Base-by-base conservation (phyloP, 1,139 yeast genomes). In the Kluyveromyces sp. region DNA sequence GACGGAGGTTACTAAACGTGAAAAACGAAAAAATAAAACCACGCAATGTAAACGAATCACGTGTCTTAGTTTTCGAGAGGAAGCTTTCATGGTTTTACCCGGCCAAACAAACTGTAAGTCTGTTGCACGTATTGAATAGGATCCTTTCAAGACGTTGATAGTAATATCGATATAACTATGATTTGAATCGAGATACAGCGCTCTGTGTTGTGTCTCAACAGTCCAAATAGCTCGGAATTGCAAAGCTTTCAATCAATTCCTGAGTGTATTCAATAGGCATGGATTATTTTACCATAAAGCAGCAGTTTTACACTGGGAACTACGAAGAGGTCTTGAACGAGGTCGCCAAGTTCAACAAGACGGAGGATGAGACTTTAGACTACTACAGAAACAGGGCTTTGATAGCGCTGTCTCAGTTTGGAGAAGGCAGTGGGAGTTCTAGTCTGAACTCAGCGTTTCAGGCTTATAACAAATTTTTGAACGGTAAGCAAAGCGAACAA, bases 201-300 rank as follows among this genome's bases (percentile, higher is more conserved):
- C n/a, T n/a, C n/a, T n/a, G n/a, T n/a, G n/a, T n/a, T n/a, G n/a
- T n/a, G n/a, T n/a, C n/a, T n/a, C n/a, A n/a, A n/a, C n/a, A n/a
- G n/a, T n/a, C n/a, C n/a, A n/a, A n/a, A n/a, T n/a, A n/a, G n/a
- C n/a, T n/a, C n/a, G n/a, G n/a, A n/a, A n/a, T n/a, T n/a, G n/a
- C n/a, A n/a, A n/a, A n/a, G n/a, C n/a, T n/a, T n/a, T n/a, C n/a
- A n/a, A n/a, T n/a, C n/a, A n/a, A n/a, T n/a, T n/a, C n/a, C n/a
- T n/a, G n/a, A n/a, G n/a, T n/a, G n/a, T n/a, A n/a, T 2, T 15
- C 3, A 12, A 2, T 6, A 2, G 16, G n/a, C 12, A 61, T 60
- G 63, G 61, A 58, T 40, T 53, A 54, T 39, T 63, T 60, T 45
- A 52, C 52, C 18, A 42, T 63, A 12, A 63, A 58, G 43, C 66